phyloP scores from a whole-genome alignment of 345 rosid species.

The Syzygium aromaticum region DNA sequence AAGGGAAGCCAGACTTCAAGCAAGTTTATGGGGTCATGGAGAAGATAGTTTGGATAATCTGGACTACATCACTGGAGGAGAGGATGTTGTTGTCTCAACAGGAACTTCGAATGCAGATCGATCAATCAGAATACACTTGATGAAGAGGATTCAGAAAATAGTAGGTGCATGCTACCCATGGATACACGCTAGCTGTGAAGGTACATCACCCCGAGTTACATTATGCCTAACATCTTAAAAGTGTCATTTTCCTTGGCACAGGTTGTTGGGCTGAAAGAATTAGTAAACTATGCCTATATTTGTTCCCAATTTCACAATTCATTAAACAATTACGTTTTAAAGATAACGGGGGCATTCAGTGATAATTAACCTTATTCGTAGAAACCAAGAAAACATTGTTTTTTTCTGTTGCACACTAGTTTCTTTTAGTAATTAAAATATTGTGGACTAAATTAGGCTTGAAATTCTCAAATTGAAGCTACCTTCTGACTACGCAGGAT shows the following conservation, averaged over 20 bases:
- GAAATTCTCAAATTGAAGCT: neutral
- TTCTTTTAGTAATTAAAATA: neutral
- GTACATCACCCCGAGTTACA: conserved; percentile 20
- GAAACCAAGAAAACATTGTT: neutral
- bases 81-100: conserved; percentile 32
- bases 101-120: conserved; percentile 32
- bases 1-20: conserved; percentile 94
- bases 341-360: neutral
- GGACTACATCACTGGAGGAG: conserved; percentile 37
- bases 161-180: conserved; percentile 81
- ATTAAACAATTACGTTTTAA: neutral
- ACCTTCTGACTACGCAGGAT: conserved; percentile 43
- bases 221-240: neutral
- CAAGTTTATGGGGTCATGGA: conserved; percentile 90
- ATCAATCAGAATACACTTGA: conserved; percentile 47
- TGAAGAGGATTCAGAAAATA: conserved; percentile 60
- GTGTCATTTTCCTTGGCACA: neutral
- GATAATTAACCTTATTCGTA: neutral
- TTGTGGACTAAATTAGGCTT: neutral
- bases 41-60: conserved; percentile 53
- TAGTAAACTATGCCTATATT: neutral
- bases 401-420: neutral
- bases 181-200: conserved; percentile 94
- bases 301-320: neutral
- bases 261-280: neutral